These are phyloP conservation scores for Ophiostoma populinum DNA, from an alignment of 2,329 filamentous ascomycete species.

Conservation along the genomic window DNA sequence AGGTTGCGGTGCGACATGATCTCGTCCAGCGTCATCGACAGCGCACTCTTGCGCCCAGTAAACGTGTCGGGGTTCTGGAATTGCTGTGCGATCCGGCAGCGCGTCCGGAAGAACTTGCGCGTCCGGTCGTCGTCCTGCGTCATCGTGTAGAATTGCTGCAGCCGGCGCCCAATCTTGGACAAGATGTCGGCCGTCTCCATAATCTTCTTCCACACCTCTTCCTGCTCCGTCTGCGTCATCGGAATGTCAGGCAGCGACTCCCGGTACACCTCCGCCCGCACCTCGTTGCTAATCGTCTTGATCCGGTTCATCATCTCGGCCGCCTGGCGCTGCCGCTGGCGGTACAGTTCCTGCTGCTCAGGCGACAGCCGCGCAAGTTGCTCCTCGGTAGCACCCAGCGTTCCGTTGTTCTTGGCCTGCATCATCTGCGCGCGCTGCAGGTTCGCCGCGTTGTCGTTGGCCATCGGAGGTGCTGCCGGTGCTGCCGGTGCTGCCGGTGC, in stretches of 20 bases:
- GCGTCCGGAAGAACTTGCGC: slow-evolving; percentile 35
- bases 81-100: slow-evolving; percentile 33
- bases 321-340: slow-evolving; percentile 11
- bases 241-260: slow-evolving; percentile 27
- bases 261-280: slow-evolving; percentile 19
- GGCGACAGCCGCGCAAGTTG: slow-evolving; percentile 25
- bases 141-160: slow-evolving; percentile 19
- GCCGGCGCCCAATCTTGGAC: slow-evolving; percentile 24
- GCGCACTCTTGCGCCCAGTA: slow-evolving; percentile 26
- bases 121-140: slow-evolving; percentile 32
- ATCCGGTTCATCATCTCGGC: slow-evolving; percentile 23
- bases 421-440: slow-evolving; percentile 12
- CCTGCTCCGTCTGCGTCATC: slow-evolving; percentile 27
- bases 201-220: slow-evolving; percentile 28
- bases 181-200: slow-evolving; percentile 24
- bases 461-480: slow-evolving; percentile 7
- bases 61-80: slow-evolving; percentile 32
- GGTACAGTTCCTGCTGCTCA: slow-evolving; percentile 22
- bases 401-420: too few species aligned
- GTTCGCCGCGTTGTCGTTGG: slow-evolving; percentile 8
- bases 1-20: slow-evolving; percentile 30
- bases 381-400: too few species aligned
- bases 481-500: slow-evolving; percentile 4
- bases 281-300: slow-evolving; percentile 17
- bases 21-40: slow-evolving; percentile 35